Base-by-base conservation (phyloP, 345 rosid species). In the Turnera subulata region DNA sequence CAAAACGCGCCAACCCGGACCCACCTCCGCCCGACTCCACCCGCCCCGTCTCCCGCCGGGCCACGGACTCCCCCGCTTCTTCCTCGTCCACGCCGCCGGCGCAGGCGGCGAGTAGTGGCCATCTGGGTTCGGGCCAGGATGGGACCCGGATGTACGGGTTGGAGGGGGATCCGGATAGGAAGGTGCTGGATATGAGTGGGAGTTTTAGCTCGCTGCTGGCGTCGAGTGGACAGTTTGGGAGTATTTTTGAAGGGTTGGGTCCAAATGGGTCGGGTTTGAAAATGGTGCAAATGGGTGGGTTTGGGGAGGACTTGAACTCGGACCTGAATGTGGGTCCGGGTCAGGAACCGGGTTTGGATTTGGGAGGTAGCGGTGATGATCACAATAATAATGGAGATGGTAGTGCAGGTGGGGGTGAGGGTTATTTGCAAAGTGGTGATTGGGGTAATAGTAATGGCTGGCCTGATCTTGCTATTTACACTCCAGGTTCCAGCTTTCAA, bases 381-480 rank as follows among this genome's bases (percentile, higher is more conserved):
- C 42, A 46, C 11, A n/a, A 9, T 7, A 20, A 49, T 1, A 51
- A 61, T 9, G 63, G 49, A 11, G 38, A 8, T 29, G 35, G 35
- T 13, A 53, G 35, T 29, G 35, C 4, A 9, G 58, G 71, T 13
- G 63, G 66, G 12, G 62, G 52, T 29, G 76, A 53, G 61, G 65
- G 40, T 38, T 73, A 56, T 38, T 54, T 72, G 64, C 70, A 64
- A 19, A 51, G 71, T 59, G 73, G 69, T 45, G 82, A 77, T 56
- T 57, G 68, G 78, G 71, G 55, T 24, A 67, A 38, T 43, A 39
- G 67, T 29, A 79, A 67, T 47, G 84, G 77, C 52, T 87, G 89
- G 89, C 82, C 95, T 59, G 83, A 82, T 80, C 76, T 81, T 69
- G 75, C 88, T 58, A 83, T 86, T 58, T 78, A 78, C 80, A 76